Conservation (phyloP, 75 land plant species). For the Cunninghamia lanceolata region DNA sequence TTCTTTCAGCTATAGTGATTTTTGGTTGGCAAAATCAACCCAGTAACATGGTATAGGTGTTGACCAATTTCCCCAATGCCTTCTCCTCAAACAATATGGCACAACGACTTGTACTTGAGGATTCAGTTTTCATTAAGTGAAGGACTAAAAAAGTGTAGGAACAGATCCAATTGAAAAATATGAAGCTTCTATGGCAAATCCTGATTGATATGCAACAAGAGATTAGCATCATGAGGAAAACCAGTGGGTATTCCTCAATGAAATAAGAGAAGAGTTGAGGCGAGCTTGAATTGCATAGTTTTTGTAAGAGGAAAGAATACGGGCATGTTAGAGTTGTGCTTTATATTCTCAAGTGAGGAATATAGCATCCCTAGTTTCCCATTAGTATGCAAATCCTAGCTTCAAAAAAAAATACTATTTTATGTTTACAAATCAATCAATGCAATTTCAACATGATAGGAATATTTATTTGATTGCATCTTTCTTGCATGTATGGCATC, state of each 20-base stretch:
- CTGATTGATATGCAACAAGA: neutral
- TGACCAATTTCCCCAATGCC: neutral
- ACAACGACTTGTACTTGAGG: neutral
- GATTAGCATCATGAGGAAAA: neutral
- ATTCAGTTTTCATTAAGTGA: neutral
- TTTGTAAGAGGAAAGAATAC: neutral
- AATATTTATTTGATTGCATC: neutral
- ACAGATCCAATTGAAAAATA: neutral
- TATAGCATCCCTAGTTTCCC: neutral
- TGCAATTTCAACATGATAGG: neutral
- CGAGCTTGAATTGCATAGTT: neutral
- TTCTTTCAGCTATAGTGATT: too few species aligned
- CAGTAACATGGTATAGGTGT: too few species aligned
- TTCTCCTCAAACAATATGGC: neutral
- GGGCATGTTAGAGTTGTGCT: neutral
- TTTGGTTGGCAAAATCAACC: too few species aligned
- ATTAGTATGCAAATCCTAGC: neutral
- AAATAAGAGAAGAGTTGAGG: neutral
- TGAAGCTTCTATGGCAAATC: neutral
- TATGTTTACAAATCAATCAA: neutral
- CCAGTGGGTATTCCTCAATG: neutral
- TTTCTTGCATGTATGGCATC: neutral
- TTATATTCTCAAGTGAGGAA: neutral
- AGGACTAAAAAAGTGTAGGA: neutral
- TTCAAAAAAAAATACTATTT: neutral